These are phyloP conservation scores for Cordyceps fumosorosea DNA, from an alignment of 2,329 filamentous ascomycete genomes.

Conservation along the genomic window DNA sequence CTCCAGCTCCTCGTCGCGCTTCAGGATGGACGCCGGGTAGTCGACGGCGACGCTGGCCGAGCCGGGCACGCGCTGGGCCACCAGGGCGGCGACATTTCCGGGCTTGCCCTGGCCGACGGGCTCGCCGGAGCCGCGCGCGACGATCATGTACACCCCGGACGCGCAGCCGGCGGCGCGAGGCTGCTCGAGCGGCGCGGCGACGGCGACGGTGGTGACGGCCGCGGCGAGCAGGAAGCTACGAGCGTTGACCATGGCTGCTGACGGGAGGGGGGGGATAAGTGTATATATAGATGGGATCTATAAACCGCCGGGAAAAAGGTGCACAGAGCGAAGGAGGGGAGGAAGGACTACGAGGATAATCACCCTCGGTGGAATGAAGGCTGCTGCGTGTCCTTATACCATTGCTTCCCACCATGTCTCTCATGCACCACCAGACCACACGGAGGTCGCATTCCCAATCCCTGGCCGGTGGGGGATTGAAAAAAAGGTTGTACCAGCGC, in stretches of 20 bases:
- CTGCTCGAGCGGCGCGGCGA: constrained; percentile 1
- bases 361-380: too few species aligned
- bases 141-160: constrained; percentile 14
- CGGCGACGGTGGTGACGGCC: not conserved
- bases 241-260: not conserved
- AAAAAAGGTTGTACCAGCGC: too few species aligned
- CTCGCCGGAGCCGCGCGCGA: constrained; percentile 13
- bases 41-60: constrained; percentile 14
- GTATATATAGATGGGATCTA: too few species aligned
- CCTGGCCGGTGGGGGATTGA: too few species aligned
- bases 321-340: too few species aligned
- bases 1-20: not conserved
- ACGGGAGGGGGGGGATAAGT: not conserved
- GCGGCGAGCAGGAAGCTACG: not conserved
- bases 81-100: constrained; percentile 3
- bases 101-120: constrained; percentile 11
- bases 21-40: constrained; percentile 12
- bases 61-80: constrained; percentile 8
- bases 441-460: too few species aligned
- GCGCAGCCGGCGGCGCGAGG: constrained; percentile 4
- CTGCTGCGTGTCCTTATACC: too few species aligned
- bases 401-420: too few species aligned
- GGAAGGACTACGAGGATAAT: too few species aligned
- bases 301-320: too few species aligned
- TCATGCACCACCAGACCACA: too few species aligned